Evolutionary conservation across 2,329 filamentous ascomycete species (phyloP).

Genomic region (Aspergillus brunneoviolaceus): DNA sequence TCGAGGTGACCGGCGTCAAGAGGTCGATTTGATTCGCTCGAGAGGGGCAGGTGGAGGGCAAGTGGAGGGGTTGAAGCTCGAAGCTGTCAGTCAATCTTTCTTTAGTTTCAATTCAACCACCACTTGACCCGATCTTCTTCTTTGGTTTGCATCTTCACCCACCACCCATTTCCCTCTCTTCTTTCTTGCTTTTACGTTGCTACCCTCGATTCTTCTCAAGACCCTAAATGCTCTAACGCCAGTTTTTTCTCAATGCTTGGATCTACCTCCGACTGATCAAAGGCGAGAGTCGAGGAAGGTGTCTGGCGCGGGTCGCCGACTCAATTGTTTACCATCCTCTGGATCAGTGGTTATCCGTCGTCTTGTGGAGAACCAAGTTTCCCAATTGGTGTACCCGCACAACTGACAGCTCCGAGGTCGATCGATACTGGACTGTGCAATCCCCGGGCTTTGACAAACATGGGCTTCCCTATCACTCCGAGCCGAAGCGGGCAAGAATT

Average conservation of each 20-base stretch:
- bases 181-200: neutral
- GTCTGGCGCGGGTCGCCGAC: neutral
- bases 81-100: neutral
- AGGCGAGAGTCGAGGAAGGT: neutral
- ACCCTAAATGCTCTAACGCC: neutral
- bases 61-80: neutral
- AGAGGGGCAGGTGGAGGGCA: neutral
- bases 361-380: too few relatives aligned
- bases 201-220: neutral
- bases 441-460: neutral
- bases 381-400: too few relatives aligned
- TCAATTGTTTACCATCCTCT: neutral
- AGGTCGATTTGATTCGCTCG: neutral
- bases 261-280: neutral
- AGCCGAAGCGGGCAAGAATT: constrained; percentile 25
- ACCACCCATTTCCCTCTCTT: neutral
- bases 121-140: neutral
- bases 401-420: neutral
- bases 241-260: neutral
- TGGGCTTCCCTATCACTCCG: constrained; percentile 23
- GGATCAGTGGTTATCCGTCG: neutral
- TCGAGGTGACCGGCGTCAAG: neutral
- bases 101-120: neutral
- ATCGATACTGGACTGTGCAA: neutral
- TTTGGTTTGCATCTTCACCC: neutral